Base-by-base conservation (phyloP, 352 stramenopile species). In the Globisporangium barbulae region DNA sequence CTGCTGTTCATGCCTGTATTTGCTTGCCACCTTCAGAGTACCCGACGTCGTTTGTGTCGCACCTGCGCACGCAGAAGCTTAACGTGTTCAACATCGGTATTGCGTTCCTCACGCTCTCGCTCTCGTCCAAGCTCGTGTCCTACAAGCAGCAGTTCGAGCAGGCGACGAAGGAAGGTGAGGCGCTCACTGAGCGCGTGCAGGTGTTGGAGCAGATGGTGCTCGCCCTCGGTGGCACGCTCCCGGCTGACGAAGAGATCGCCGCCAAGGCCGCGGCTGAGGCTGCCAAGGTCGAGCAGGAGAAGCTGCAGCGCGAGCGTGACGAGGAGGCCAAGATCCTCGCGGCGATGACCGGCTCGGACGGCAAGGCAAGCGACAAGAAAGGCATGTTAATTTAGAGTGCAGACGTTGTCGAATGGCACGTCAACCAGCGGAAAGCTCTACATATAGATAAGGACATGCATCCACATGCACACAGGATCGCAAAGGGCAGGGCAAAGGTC, bases 21-120 rank as follows among this genome's bases (percentile, higher is more conserved):
- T 39, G 60, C 37, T 59, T 33, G 30, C 31, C 9, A 12, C 12
- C 5, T 37, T 41, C 53, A 89, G 83, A 86, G 61, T 94, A 94
- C 73, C 86, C 86, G 35, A 90, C 73, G 63, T 93, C 83, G 50
- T 94, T 94, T 69, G 61, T 93, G 54, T 87, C 80, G 47, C 82
- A 94, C 64, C 59, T 93, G 57, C 74, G 74, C 65, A 91, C 73
- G 22, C 81, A 94, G 68, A 91, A 91, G 66, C 73, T 93, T 53
- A 94, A 92, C 55, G 78, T 90, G 67, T 94, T 93, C 67, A 93
- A 93, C 74, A 89, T 94, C 53, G 84, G 86, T 44, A 68, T 94
- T 13, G 83, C 84, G 6, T 90, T 93, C 70, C 70, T 94, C 60
- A 91, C 86, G 68, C 71, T 94, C 37, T 94, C 86, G 52, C 76